phyloP scores from a whole-genome alignment of 2,329 filamentous ascomycete species.

The Hansfordia pulvinata region DNA sequence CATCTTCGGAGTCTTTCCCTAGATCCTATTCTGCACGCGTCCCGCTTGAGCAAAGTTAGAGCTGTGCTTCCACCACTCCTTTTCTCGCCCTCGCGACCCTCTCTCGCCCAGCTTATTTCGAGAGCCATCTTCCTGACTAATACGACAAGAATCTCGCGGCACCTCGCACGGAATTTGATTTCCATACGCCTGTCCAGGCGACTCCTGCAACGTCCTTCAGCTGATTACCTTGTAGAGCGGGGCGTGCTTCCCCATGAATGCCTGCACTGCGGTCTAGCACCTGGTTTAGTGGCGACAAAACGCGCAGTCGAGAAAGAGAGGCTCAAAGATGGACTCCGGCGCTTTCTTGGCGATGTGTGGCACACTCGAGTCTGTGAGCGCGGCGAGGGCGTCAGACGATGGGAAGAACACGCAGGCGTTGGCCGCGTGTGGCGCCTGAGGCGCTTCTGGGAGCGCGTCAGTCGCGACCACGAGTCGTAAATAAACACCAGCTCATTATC shows the following conservation, averaged over 20 bases:
- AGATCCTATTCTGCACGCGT: conserved; percentile 50
- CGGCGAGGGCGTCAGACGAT: conserved; percentile 29
- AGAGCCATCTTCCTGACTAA: conserved; percentile 54
- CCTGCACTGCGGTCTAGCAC: conserved; percentile 35
- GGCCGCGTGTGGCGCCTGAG: conserved; percentile 47
- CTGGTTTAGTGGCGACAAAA: conserved; percentile 47
- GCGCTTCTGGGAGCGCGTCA: conserved; percentile 52
- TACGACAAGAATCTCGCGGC: conserved; percentile 50
- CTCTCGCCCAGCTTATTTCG: conserved; percentile 45
- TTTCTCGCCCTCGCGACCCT: conserved; percentile 40
- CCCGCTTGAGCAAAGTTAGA: conserved; percentile 45
- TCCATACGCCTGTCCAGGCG: conserved; percentile 51
- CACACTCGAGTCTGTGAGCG: conserved; percentile 34
- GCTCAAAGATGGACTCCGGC: conserved; percentile 51
- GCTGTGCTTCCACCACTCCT: conserved; percentile 40
- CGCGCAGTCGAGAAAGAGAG: conserved; percentile 51
- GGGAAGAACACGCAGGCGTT: conserved; percentile 36
- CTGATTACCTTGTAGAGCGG: conserved; percentile 45
- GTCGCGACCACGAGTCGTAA: not conserved
- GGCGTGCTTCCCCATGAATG: conserved; percentile 54
- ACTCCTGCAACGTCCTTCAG: conserved; percentile 44
- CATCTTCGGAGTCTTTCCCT: conserved; percentile 47
- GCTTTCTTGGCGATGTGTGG: conserved; percentile 51
- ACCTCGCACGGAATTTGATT: conserved; percentile 48
- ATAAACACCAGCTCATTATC: too few relatives aligned